A percentile compares a stretch with the other conserved stretches of the same genome.
Evolutionary conservation across 106 monocot species (phyloP).

Genomic region (Vanilla planifolia): DNA sequence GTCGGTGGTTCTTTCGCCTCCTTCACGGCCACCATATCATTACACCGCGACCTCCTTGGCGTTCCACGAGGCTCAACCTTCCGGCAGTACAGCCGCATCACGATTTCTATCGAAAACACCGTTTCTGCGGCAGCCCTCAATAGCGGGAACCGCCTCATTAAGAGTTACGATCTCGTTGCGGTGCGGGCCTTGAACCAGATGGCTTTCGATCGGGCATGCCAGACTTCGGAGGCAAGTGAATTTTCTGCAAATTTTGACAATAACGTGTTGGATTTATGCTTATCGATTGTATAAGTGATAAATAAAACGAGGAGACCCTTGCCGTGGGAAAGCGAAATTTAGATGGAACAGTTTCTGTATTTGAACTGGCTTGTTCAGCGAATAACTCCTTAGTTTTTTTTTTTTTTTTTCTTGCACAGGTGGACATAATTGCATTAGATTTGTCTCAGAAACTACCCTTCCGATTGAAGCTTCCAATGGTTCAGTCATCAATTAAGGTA

Average conservation of each 20-base stretch:
- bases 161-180: slow-evolving; percentile 69
- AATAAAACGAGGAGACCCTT: too few species aligned
- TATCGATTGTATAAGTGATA: too few species aligned
- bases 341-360: too few species aligned
- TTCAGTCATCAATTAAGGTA: slow-evolving; percentile 76
- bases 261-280: too few species aligned
- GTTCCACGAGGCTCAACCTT: slow-evolving; percentile 24
- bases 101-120: slow-evolving; percentile 23
- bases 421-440: slow-evolving; percentile 78
- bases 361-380: too few species aligned
- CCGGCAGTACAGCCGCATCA: slow-evolving; percentile 53
- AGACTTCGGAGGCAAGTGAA: slow-evolving; percentile 50
- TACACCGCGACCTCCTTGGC: slow-evolving; percentile 40
- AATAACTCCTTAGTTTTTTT: too few species aligned
- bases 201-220: slow-evolving; percentile 70
- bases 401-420: slow-evolving; percentile 25
- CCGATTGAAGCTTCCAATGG: slow-evolving; percentile 56
- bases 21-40: slow-evolving; percentile 15
- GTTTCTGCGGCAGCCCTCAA: slow-evolving; percentile 18
- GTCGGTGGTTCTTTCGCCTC: slow-evolving; percentile 32
- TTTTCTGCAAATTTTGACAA: too few species aligned
- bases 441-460: slow-evolving; percentile 85
- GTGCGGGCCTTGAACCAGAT: slow-evolving; percentile 49
- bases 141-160: slow-evolving; percentile 35
- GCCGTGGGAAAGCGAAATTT: too few species aligned